These are phyloP conservation scores for Lolium rigidum DNA, from an alignment of 176 grass and related monocot genomes.

Conservation along the genomic window DNA sequence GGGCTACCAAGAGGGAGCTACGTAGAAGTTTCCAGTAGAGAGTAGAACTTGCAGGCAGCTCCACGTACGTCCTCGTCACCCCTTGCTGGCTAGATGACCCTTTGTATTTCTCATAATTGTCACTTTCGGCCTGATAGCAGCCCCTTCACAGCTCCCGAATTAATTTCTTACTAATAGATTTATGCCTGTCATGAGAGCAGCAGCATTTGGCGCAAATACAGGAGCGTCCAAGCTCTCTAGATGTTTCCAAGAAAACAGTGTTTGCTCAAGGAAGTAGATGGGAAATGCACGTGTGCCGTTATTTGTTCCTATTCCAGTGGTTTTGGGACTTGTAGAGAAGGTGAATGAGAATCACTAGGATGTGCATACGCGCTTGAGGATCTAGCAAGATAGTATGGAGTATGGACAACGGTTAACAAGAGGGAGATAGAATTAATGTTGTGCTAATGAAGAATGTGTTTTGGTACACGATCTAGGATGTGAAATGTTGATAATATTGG, in stretches of 20 bases:
- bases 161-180: neutral
- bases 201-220: neutral
- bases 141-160: neutral
- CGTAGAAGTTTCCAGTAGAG: neutral
- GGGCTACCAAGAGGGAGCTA: neutral
- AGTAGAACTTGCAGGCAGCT: neutral
- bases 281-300: neutral
- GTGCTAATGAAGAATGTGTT: too few relatives aligned
- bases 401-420: too few relatives aligned
- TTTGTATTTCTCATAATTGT: neutral
- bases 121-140: neutral
- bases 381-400: too few relatives aligned
- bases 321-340: neutral
- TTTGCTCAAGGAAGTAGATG: neutral
- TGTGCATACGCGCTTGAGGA: neutral
- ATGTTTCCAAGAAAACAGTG: neutral
- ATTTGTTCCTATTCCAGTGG: neutral
- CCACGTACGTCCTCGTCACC: neutral
- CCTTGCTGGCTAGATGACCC: neutral
- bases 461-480: too few relatives aligned
- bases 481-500: too few relatives aligned
- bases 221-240: neutral
- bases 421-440: too few relatives aligned
- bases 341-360: neutral
- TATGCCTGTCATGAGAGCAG: constrained; percentile 12